Evolutionary conservation across 805 yeast genomes (phyloP), one percentile per base, ranked within the genome.

Genomic region (Saccharomycopsis fermentans): DNA sequence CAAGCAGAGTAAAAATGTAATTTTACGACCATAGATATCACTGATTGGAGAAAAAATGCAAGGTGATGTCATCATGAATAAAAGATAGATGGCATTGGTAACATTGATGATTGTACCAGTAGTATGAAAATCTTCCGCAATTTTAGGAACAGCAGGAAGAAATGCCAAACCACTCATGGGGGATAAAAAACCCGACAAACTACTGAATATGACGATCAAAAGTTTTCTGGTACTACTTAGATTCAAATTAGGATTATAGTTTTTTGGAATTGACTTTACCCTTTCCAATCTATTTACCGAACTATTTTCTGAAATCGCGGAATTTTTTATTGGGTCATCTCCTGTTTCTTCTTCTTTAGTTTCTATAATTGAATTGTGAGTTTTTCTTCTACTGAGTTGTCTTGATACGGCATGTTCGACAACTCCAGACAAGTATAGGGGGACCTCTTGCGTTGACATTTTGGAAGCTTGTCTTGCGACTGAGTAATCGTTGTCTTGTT

Each of bases 31-130:
- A 63, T 81, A 81, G 1, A 78, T 71, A 53, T 79, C 77, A n/a
- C 78, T 74, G 54, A 78, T 66, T 5, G 85, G 84, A 0, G 77
- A 73, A 58, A 76, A 68, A 3, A 80, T 29, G 61, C 81, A 73
- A 1, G 84, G 83, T 1, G 83, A 76, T 1, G 77, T 52, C 4
- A 81, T 78, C 83, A 81, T 81, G 63, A 76, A 72, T 2, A 79
- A 61, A 65, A 76, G 76, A 65, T 76, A 80, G 14, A 77, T 69
- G 1, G 82, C 83, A 63, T 76, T 78, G 9, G 83, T 71, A 5
- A 78, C 68, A 59, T 77, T 79, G 62, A 81, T 75, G 16, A 78
- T 66, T 12, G 72, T 73, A 5, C 76, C 75, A 0, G 81, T 74
- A 16, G 83, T 78, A 58, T 75, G 58, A 65, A 80, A 77, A 19